A percentile compares a stretch with the other conserved stretches of the same genome.
These are phyloP conservation scores for Trypanosomatidae sp. DNA, from an alignment of 208 protist genomes.

Conservation along the genomic window DNA sequence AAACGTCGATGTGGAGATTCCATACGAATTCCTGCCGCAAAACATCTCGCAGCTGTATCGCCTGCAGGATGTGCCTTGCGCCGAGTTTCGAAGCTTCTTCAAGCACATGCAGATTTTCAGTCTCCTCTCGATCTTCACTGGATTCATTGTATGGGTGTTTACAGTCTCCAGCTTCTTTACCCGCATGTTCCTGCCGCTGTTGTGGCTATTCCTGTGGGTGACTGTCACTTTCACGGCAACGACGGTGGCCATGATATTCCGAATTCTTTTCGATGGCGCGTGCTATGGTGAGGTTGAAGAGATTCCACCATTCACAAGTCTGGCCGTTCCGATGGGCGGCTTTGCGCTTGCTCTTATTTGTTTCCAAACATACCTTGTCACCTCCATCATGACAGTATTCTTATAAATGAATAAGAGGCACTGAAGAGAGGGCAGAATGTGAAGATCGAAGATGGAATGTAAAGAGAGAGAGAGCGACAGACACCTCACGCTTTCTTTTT, in stretches of 20 bases:
- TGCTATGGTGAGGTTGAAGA: constrained; percentile 34
- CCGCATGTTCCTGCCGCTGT: constrained; percentile 44
- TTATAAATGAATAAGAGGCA: constrained; percentile 5
- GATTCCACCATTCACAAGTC: constrained; percentile 36
- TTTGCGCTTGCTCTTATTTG: constrained; percentile 39
- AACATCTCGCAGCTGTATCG: constrained; percentile 38
- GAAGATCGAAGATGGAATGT: too few relatives aligned
- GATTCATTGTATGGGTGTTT: constrained; percentile 36
- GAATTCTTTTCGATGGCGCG: constrained; percentile 27
- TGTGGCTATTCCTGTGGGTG: constrained; percentile 52
- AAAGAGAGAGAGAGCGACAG: not conserved
- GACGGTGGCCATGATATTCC: constrained; percentile 32
- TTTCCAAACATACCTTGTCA: constrained; percentile 26
- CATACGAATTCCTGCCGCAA: constrained; percentile 33
- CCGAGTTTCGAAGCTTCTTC: constrained; percentile 33
- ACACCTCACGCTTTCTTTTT: not conserved
- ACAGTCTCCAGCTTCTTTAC: constrained; percentile 43
- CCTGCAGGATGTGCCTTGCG: constrained; percentile 52
- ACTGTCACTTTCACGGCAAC: constrained; percentile 29
- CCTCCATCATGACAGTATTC: constrained; percentile 38
- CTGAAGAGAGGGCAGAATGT: not conserved
- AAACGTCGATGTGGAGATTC: constrained; percentile 33
- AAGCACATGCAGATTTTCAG: constrained; percentile 42
- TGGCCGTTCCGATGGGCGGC: constrained; percentile 43
- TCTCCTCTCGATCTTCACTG: constrained; percentile 43